These are phyloP conservation scores for Plasmodium gaboni DNA, from an alignment of 169 alveolate species.

Conservation along the genomic window DNA sequence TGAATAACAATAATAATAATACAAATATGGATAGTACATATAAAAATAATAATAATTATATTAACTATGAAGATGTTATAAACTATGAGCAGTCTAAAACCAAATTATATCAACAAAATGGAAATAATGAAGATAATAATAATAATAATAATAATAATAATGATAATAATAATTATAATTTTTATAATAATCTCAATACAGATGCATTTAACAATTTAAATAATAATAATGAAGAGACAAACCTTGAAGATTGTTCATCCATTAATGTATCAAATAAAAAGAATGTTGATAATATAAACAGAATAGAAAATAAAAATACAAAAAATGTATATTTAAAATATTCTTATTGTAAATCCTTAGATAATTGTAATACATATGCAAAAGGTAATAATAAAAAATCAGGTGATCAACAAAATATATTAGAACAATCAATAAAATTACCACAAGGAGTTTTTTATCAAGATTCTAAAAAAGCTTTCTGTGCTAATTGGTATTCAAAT, in stretches of 20 bases:
- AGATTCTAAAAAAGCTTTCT: slow-evolving; percentile 75
- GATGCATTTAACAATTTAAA: not conserved
- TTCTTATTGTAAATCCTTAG: slow-evolving; percentile 3
- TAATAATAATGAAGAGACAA: not conserved
- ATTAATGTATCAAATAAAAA: not conserved
- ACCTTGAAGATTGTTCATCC: not conserved
- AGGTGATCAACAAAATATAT: slow-evolving; percentile 8
- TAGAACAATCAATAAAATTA: slow-evolving; percentile 38
- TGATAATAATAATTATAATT: not conserved
- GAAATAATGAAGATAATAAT: not conserved
- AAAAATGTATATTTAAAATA: slow-evolving; percentile 6
- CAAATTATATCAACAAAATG: not conserved
- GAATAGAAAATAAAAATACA: slow-evolving; percentile 4
- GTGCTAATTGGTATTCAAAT: slow-evolving; percentile 88
- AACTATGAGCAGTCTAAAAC: not conserved
- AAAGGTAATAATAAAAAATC: slow-evolving; percentile 48
- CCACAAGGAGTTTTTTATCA: slow-evolving; percentile 77
- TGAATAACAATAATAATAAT: no score
- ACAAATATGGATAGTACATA: no score
- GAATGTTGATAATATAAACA: not conserved
- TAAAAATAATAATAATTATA: no score
- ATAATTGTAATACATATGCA: slow-evolving; percentile 24
- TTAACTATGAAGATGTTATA: no score
- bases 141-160: not conserved
- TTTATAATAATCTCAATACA: not conserved